Evolutionary conservation across 116 monocot genomes (phyloP), one percentile per base, ranked within the genome.

Genomic region (Posidonia oceanica): DNA sequence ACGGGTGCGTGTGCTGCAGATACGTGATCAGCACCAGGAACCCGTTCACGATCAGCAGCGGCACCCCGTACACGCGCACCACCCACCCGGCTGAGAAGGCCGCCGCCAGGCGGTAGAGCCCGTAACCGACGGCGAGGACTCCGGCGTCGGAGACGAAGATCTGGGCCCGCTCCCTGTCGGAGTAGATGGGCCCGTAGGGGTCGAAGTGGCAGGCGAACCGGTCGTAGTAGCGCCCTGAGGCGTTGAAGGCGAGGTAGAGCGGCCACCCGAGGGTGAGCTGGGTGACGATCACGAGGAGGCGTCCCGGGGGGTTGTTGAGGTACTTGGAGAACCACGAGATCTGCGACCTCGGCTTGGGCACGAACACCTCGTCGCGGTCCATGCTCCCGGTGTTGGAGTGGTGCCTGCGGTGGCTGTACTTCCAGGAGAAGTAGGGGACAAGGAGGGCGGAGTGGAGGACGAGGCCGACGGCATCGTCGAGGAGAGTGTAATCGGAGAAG

Each of bases 341-440:
- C 3, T 70, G 8, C 1, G 84, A 72, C 42, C 75, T 86, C 29
- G 70, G 70, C 70, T 82, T 88, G 7, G 93, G 93, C 53, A 93
- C 93, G 75, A 88, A 88, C 8, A 93, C 88, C 83, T 93, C 93
- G 59, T 93, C 93, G 13, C 88, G 83, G 0, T 88, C 93, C 11
- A 93, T 73, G 40, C 86, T 86, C 12, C 86, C 93, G 6, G 86
- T 88, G 77, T 93, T 93, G 76, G 87, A 91, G 78, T 91, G 91
- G 75, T 85, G 91, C 52, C 87, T 78, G 20, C 91, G 80, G 59
- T 91, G 91, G 77, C 79, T 79, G 83, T 85, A 85, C 75, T 87
- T 91, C 87, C 87, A 91, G 7, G 91, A 91, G 81, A 91, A 91
- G 72, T 85, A 91, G 2, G 91, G 91, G 37, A 91, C 91, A 22